These are phyloP conservation scores for Rhizoclosmatium globosum DNA, from an alignment of 192 early-diverging fungal species.

Conservation along the genomic window DNA sequence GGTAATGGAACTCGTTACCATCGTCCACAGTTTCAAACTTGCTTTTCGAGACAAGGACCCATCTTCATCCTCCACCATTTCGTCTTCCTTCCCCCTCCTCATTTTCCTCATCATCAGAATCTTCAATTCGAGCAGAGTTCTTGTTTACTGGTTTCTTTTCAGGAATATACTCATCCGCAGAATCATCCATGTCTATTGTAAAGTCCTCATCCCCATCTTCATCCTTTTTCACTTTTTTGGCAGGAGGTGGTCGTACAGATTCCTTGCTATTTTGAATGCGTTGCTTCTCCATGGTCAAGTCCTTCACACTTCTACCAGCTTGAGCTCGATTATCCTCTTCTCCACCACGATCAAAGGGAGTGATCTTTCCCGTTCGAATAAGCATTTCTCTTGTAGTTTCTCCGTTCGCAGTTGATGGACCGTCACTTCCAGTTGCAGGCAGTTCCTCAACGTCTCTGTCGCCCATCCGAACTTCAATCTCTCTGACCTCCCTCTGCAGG, in stretches of 20 bases:
- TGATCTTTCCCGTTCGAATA: slow-evolving; percentile 75
- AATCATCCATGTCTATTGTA: neutral
- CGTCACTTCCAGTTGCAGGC: slow-evolving; percentile 40
- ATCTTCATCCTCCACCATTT: slow-evolving; percentile 36
- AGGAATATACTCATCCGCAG: neutral
- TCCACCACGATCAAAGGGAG: slow-evolving; percentile 59
- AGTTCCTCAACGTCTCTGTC: slow-evolving; percentile 6
- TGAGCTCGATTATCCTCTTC: slow-evolving; percentile 12
- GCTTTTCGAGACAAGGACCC: slow-evolving; percentile 6
- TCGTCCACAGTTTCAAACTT: slow-evolving; percentile 63
- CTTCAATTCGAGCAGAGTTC: neutral
- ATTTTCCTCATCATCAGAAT: slow-evolving; percentile 9
- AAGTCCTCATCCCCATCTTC: neutral
- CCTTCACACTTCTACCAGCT: neutral
- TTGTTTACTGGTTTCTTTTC: neutral
- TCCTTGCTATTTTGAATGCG: neutral
- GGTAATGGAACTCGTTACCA: slow-evolving; percentile 69
- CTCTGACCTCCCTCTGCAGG: slow-evolving; percentile 47
- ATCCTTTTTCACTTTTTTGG: neutral
- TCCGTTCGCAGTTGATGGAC: slow-evolving; percentile 27
- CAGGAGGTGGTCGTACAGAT: neutral
- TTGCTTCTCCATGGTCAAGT: slow-evolving; percentile 30
- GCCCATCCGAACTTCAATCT: slow-evolving; percentile 58
- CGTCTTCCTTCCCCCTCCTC: slow-evolving; percentile 23
- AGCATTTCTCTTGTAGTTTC: slow-evolving; percentile 72